These are phyloP conservation scores for Periconia digitata DNA, from an alignment of 2,329 filamentous ascomycete species.

Conservation along the genomic window DNA sequence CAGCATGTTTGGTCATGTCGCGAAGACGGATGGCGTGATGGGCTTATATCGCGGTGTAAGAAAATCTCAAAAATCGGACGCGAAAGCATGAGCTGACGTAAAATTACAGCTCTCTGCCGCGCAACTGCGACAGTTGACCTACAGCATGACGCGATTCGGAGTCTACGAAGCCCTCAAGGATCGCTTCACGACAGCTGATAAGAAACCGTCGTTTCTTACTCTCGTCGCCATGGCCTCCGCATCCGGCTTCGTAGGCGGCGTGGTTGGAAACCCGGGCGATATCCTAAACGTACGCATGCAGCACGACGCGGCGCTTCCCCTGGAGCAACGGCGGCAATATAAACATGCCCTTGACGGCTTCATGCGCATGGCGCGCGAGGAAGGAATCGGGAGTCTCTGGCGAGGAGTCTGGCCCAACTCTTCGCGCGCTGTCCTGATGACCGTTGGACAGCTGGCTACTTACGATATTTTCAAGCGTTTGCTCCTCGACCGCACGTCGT, in stretches of 20 bases:
- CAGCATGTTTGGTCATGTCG: conserved; percentile 80
- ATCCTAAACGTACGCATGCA: conserved; percentile 99
- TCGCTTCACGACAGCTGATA: conserved; percentile 56
- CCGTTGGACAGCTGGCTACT: conserved; percentile 77
- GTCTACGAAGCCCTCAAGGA: conserved; percentile 93
- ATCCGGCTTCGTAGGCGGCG: conserved; percentile 84
- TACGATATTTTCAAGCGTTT: conserved; percentile 81
- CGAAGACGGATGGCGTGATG: conserved; percentile 71
- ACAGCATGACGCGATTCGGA: conserved; percentile 94
- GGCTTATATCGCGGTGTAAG: conserved; percentile 83
- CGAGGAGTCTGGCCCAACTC: conserved; percentile 84
- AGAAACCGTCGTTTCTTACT: conserved; percentile 67
- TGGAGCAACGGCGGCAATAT: conserved; percentile 79
- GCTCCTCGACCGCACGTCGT: conserved; percentile 65
- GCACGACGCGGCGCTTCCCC: conserved; percentile 78
- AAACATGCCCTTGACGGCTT: conserved; percentile 85
- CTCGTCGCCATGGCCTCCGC: conserved; percentile 80
- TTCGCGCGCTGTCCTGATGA: conserved; percentile 83
- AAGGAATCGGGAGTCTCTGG: conserved; percentile 77
- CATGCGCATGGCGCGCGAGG: conserved; percentile 80
- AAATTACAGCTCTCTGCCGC: conserved; percentile 75
- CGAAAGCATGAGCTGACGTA: not conserved
- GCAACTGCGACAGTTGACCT: conserved; percentile 86
- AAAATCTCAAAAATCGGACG: conserved; percentile 2
- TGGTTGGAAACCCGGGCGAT: conserved; percentile 92